Evolutionary conservation across 768 basidiomycete species (phyloP), one percentile per base, ranked within the genome.

Genomic region (Leccinum sublutescens): DNA sequence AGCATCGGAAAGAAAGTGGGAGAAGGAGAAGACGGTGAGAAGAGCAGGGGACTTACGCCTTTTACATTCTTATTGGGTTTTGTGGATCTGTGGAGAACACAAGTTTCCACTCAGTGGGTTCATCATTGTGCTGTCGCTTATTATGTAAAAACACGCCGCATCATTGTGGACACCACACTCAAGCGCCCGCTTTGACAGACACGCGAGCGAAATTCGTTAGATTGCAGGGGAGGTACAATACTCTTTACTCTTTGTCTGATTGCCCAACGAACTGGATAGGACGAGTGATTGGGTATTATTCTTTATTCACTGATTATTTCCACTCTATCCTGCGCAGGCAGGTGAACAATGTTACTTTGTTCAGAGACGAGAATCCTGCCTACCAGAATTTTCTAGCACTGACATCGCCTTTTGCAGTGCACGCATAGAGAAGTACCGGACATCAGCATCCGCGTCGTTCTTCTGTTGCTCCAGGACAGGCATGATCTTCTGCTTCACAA

Each of bases 381-480:
- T 62, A 77, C 79, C 77, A 74, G 73, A 77, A 57, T 67, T 72
- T 59, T 77, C 74, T 61, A 76, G 62, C 52, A 70, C 73, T 52
- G 66, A 66, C 53, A 74, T 67, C 31, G 79, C 78, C 64, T 80
- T 81, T 70, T 91, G 89, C 55, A 91, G 77, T 50, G 93, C 95
- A 60, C 89, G 87, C 50, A 83, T 78, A 14, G 95, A 91, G 75
- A 95, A 97, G 78, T 91, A 98, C 69, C 95, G 86, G 52, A 99
- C 97, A 78, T 99, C 97, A 21, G 96, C 93, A 75, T 99, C 97
- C 50, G 79, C 75, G 71, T 99, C 97, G 62, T 84, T 85, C 77
- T 91, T 88, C 75, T 93, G 85, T 66, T 88, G 88, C 66, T 96
- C 90, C 65, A 98, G 73, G 19, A 85, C 84, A n/a, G 95, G 93